Percentiles rank a stretch among this genome's conserved stretches.
Conservation (phyloP, 1,284 basidiomycete genomes). For the Lentinula novae-zelandiae region DNA sequence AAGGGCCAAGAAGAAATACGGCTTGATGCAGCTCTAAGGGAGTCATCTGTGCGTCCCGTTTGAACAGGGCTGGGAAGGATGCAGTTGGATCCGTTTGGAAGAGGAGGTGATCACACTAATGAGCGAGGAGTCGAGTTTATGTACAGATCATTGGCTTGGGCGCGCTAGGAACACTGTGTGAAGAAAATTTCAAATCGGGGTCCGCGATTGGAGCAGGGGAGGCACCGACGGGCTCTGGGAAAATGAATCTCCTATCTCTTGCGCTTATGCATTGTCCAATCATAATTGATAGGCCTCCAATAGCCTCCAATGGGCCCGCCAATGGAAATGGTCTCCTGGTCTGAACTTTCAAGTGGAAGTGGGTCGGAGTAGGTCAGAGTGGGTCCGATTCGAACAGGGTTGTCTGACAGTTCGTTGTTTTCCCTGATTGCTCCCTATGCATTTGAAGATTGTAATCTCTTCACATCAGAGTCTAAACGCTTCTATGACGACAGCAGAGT, state of each 20-base stretch:
- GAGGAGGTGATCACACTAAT: neutral
- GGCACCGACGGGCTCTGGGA: too few relatives aligned
- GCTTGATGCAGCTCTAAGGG: slow-evolving; percentile 20
- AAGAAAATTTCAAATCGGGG: too few relatives aligned
- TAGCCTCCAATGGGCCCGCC: too few relatives aligned
- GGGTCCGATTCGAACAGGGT: neutral
- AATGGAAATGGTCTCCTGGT: too few relatives aligned
- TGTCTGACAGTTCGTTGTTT: neutral
- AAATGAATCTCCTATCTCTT: too few relatives aligned
- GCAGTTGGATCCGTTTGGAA: neutral
- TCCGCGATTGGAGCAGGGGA: too few relatives aligned
- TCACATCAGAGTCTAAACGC: neutral
- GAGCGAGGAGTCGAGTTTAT: too few relatives aligned
- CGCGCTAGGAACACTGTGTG: too few relatives aligned
- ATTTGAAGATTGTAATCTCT: neutral
- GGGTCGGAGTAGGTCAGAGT: neutral
- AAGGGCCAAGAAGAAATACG: slow-evolving; percentile 25
- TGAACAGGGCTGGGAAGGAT: neutral
- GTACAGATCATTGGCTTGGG: too few relatives aligned
- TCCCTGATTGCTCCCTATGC: neutral
- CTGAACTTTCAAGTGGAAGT: neutral
- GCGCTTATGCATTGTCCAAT: too few relatives aligned
- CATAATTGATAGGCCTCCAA: too few relatives aligned
- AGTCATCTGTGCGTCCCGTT: slow-evolving; percentile 17
- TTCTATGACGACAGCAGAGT: neutral